Conservation (phyloP, 345 rosid species). For the Punica granatum region DNA sequence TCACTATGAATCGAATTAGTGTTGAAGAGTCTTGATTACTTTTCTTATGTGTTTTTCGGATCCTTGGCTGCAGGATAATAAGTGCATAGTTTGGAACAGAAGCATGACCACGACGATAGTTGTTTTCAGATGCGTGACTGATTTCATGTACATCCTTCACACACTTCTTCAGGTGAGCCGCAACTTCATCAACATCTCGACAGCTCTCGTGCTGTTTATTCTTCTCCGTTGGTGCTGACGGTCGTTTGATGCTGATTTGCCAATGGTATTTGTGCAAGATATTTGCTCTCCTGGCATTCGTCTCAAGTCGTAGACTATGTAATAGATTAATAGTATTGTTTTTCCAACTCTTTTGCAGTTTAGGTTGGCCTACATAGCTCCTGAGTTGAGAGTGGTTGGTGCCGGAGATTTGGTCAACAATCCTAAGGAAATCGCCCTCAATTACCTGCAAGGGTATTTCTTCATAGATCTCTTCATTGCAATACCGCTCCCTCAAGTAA, state of each 20-base stretch:
- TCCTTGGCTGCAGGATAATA: slow-evolving; percentile 34
- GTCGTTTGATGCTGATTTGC: not conserved
- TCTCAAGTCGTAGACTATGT: not conserved
- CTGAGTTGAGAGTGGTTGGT: slow-evolving; percentile 74
- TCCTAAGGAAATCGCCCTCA: slow-evolving; percentile 55
- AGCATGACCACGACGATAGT: slow-evolving; percentile 37
- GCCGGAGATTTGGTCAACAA: slow-evolving; percentile 86
- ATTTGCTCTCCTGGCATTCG: not conserved
- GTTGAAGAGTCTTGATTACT: too few species aligned
- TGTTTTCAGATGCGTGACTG: slow-evolving; percentile 49
- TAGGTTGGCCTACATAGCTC: slow-evolving; percentile 78
- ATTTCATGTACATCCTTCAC: slow-evolving; percentile 55
- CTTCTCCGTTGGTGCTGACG: not conserved
- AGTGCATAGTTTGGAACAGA: slow-evolving; percentile 48
- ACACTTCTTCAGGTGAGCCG: slow-evolving; percentile 71
- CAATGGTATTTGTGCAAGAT: not conserved
- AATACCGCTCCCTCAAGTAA: slow-evolving; percentile 84
- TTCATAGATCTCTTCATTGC: slow-evolving; percentile 48
- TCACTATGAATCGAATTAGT: too few species aligned
- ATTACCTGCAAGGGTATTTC: slow-evolving; percentile 57
- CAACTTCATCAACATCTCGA: not conserved
- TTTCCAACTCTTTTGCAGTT: slow-evolving; percentile 47
- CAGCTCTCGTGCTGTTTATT: not conserved
- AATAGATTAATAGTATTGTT: not conserved
- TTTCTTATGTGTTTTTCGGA: slow-evolving; percentile 4